Conservation (phyloP, 805 yeast species). For the Metschnikowia baotianmanensis region DNA sequence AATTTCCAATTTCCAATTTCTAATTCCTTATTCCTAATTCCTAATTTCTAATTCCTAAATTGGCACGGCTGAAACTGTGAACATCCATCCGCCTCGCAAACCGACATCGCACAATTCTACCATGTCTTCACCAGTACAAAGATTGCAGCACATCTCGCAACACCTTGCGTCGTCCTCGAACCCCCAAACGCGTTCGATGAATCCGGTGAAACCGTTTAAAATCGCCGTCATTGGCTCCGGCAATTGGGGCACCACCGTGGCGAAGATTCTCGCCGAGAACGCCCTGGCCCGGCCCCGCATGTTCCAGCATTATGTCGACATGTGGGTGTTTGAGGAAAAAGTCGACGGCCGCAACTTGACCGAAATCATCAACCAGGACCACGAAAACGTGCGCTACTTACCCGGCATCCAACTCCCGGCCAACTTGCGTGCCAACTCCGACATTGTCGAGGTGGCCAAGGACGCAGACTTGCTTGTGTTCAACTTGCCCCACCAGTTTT, state of each 20-base stretch:
- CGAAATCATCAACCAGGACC: constrained; percentile 83
- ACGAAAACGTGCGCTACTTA: constrained; percentile 92
- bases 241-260: constrained; percentile 98
- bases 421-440: constrained; percentile 88
- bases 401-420: constrained; percentile 84
- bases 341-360: constrained; percentile 78
- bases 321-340: constrained; percentile 96
- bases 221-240: constrained; percentile 78
- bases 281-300: constrained; percentile 66
- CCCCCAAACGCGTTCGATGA: constrained; percentile 3
- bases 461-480: constrained; percentile 86
- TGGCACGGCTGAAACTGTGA: too few relatives aligned
- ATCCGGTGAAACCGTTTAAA: constrained; percentile 29
- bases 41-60: too few relatives aligned
- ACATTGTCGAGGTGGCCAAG: constrained; percentile 67
- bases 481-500: constrained; percentile 96
- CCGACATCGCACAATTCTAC: not conserved
- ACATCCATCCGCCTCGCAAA: not conserved
- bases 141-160: constrained; percentile 21
- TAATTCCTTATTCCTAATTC: too few relatives aligned
- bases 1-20: too few relatives aligned
- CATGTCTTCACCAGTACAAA: constrained; percentile 16
- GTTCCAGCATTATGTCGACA: constrained; percentile 72
- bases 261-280: constrained; percentile 92
- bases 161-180: constrained; percentile 16